Evolutionary conservation across 2,329 filamentous ascomycete species (phyloP).

Genomic region (Tetracladium maxilliforme): DNA sequence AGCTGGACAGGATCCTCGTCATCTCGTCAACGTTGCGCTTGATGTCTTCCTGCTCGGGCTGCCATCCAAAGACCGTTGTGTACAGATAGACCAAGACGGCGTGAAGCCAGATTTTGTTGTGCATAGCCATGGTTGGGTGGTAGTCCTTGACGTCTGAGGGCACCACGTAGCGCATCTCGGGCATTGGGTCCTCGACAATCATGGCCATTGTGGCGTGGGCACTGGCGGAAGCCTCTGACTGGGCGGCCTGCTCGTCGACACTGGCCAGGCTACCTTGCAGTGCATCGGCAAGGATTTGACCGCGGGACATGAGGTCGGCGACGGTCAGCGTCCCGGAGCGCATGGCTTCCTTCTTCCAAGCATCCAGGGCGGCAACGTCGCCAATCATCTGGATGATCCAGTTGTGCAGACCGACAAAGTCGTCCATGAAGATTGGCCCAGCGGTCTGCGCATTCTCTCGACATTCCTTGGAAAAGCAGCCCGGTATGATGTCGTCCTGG

Average conservation of each 20-base stretch:
- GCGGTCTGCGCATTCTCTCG: constrained; percentile 12
- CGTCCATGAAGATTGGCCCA: constrained; percentile 25
- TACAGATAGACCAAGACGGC: constrained; percentile 8
- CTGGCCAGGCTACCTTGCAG: constrained; percentile 7
- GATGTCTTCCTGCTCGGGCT: constrained; percentile 6
- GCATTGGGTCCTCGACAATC: no score
- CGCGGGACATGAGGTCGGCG: constrained; percentile 28
- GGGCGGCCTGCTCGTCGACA: no score
- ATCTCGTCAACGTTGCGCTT: constrained; percentile 6
- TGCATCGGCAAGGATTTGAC: constrained; percentile 18
- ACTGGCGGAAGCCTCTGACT: no score
- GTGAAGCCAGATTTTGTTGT: constrained; percentile 8
- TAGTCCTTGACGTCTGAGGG: no score
- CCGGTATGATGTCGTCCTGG: constrained; percentile 20
- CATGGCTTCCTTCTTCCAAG: constrained; percentile 36
- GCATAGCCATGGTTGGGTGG: no score
- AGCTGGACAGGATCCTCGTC: constrained; percentile 5
- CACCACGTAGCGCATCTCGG: no score
- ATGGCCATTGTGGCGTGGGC: no score
- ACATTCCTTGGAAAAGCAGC: no score
- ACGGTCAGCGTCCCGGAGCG: constrained; percentile 25
- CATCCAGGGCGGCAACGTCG: constrained; percentile 34
- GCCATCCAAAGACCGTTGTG: constrained; percentile 9
- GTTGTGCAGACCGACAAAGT: constrained; percentile 39
- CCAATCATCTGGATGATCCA: constrained; percentile 39